phyloP scores from a whole-genome alignment of 2,329 filamentous ascomycete species.

The Cadophora malorum region DNA sequence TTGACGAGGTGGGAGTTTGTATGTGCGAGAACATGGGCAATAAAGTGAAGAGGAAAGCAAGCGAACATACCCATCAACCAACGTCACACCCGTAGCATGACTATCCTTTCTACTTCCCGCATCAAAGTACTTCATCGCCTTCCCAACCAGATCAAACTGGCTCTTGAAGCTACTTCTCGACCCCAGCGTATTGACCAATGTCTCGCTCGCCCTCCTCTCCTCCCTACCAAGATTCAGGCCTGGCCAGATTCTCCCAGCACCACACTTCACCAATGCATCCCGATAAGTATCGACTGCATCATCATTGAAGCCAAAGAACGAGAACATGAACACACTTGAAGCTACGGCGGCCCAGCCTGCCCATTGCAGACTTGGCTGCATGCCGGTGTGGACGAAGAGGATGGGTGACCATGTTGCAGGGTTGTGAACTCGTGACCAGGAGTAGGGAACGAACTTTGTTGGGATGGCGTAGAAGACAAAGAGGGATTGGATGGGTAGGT shows the following conservation, averaged over 20 bases:
- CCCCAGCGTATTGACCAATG: not conserved
- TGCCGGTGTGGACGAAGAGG: conserved; percentile 50
- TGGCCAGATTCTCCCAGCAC: conserved; percentile 38
- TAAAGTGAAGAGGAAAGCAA: not conserved
- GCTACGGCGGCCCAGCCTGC: conserved; percentile 65
- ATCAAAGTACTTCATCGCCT: conserved; percentile 38
- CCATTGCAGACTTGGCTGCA: conserved; percentile 50
- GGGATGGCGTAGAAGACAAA: conserved; percentile 58
- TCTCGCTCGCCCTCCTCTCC: conserved; percentile 18
- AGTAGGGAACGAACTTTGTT: conserved; percentile 50
- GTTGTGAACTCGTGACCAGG: conserved; percentile 60
- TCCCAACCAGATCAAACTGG: conserved; percentile 39
- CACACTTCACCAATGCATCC: conserved; percentile 31
- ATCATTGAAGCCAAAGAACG: conserved; percentile 68
- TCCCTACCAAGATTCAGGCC: conserved; percentile 29
- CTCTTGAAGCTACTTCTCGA: conserved; percentile 21
- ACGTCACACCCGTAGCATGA: conserved; percentile 20
- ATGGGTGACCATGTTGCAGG: conserved; percentile 55
- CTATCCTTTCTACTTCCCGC: conserved; percentile 24
- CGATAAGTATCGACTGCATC: conserved; percentile 64
- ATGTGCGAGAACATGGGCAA: no score
- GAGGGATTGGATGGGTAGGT: conserved; percentile 60
- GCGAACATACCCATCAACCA: conserved; percentile 12
- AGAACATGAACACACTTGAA: conserved; percentile 61
- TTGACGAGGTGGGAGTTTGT: no score